Evolutionary conservation across 176 grass and related monocot genomes (phyloP), one percentile per base, ranked within the genome.

Genomic region (Dendrocalamus sinicus): DNA sequence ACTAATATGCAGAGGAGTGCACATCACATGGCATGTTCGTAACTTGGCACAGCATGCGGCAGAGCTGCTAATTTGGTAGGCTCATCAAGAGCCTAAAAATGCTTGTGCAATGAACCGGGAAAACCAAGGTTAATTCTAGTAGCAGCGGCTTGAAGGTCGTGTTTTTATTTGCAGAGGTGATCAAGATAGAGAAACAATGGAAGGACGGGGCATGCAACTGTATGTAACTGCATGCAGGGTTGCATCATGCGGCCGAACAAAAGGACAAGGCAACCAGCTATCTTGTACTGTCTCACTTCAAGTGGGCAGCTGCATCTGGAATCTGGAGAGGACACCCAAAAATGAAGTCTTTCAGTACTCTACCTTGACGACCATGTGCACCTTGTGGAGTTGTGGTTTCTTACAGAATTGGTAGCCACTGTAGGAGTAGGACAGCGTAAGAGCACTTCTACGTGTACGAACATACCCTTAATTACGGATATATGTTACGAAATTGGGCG

Each of bases 221-320:
- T n/a, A 2, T 66, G 58, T 46, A 85, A 77, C 63, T 46, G 63
- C 63, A 32, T n/a, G 37, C 83, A 14, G 23, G 51, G 17, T 74
- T 69, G 83, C 63, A 22, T 77, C 62, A 23, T 46, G 47, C 62
- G 46, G 28, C 8, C 15, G 20, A 66, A 9, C 30, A 23, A 9
- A 23, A 19, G 58, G 76, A 61, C 40, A 12, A 30, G 51, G 17
- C 51, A 0, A 23, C 73, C 52, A 43, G 48, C 73, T 15, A 85
- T 45, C 73, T 39, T 67, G 60, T 58, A 43, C 24, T 43, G 58
- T 76, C 71, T 84, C 35, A 28, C 48, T 69, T 77, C 73, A n/a
- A 68, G 62, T 46, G 63, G 50, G 16, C 73, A 45, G 23, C 75
- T 62, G 54, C 75, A 45, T 26, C 55, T 9, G 12, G 5, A 30